A percentile compares a stretch with the other conserved stretches of the same genome.
phyloP scores from a whole-genome alignment of 306 rosid species.

The Dryas octopetala region DNA sequence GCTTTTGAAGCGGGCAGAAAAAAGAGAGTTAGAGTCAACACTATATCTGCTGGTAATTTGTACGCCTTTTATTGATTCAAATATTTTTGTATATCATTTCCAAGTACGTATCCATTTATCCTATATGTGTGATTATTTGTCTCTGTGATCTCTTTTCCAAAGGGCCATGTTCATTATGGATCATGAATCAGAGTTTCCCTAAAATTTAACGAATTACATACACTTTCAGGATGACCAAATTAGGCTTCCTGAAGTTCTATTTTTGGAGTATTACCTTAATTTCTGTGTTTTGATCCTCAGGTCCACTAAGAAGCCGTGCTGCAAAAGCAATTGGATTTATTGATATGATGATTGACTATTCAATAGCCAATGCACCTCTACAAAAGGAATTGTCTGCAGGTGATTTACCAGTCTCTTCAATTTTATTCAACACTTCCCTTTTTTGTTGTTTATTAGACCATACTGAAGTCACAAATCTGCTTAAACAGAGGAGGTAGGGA shows the following conservation, averaged over 20 bases:
- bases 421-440: not conserved
- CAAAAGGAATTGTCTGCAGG: slow-evolving; percentile 89
- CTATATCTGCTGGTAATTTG: slow-evolving; percentile 79
- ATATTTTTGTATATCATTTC: not conserved
- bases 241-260: slow-evolving; percentile 6
- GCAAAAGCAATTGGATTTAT: slow-evolving; percentile 96
- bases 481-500: slow-evolving; percentile 82
- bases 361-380: slow-evolving; percentile 75
- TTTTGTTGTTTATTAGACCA: not conserved
- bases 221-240: not conserved
- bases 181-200: not conserved
- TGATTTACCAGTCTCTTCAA: slow-evolving; percentile 20
- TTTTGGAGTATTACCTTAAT: not conserved
- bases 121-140: not conserved
- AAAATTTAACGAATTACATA: not conserved
- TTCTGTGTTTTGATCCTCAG: slow-evolving; percentile 33
- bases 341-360: slow-evolving; percentile 94
- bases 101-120: not conserved
- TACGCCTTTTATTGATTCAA: not conserved
- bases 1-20: slow-evolving; percentile 98
- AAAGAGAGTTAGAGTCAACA: slow-evolving; percentile 77
- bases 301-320: slow-evolving; percentile 95
- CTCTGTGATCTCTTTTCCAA: not conserved
- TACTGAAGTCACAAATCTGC: slow-evolving; percentile 17
- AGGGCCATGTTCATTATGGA: not conserved